Conservation (phyloP, 2,329 filamentous ascomycete species). For the Trichophyton simii region DNA sequence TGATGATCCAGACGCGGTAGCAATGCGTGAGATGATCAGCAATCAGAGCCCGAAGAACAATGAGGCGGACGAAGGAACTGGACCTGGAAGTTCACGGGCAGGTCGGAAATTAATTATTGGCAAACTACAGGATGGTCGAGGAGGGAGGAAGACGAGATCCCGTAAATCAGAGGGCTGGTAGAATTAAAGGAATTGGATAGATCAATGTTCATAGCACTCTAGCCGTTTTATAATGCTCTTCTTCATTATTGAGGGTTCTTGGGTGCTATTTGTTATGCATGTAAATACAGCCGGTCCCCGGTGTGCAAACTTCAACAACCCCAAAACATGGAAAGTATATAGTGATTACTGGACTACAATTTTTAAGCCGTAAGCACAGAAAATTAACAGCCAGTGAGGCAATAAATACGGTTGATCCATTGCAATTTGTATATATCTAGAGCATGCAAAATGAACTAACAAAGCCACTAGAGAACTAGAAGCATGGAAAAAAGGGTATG, state of each 20-base stretch:
- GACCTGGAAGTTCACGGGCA: background rate
- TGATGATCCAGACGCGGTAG: constrained; percentile 40
- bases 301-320: background rate
- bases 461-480: background rate
- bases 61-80: constrained; percentile 13
- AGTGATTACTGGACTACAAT: background rate
- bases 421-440: background rate
- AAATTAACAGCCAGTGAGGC: background rate
- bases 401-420: background rate
- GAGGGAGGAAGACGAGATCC: constrained; percentile 25
- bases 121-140: constrained; percentile 25
- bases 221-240: background rate
- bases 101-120: constrained; percentile 16
- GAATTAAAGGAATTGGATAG: background rate
- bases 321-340: no score
- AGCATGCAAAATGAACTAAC: background rate
- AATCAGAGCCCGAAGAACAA: constrained; percentile 34
- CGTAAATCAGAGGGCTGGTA: constrained; percentile 12
- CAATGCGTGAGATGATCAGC: constrained; percentile 45
- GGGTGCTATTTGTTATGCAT: background rate
- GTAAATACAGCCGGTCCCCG: background rate
- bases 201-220: background rate
- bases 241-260: background rate
- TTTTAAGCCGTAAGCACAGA: background rate
- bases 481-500: background rate